A percentile compares a stretch with the other conserved stretches of the same genome.
Evolutionary conservation across 345 rosid species (phyloP).

Genomic region (Nephelium lappaceum): DNA sequence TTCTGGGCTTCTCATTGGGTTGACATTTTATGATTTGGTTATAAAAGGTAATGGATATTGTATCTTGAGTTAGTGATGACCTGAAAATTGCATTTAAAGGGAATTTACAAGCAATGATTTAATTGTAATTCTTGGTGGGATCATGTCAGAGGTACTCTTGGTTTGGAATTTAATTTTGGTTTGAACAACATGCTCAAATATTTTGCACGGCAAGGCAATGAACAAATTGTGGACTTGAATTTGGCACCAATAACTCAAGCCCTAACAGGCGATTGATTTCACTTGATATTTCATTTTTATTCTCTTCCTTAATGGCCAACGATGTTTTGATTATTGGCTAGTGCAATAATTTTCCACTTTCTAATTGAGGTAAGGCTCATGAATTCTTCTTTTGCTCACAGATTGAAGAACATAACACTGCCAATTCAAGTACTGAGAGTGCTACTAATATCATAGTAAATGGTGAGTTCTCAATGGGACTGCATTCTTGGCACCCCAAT

Average conservation of each 20-base stretch:
- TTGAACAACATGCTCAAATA: neutral
- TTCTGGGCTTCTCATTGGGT: too few species aligned
- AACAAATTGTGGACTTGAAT: neutral
- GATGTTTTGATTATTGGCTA: neutral
- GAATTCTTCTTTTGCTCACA: slow-evolving; percentile 26
- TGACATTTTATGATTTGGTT: neutral
- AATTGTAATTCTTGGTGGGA: neutral
- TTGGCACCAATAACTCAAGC: neutral
- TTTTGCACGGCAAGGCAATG: neutral
- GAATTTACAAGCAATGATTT: neutral
- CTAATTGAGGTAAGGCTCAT: neutral
- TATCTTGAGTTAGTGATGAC: neutral
- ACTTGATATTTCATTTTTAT: neutral
- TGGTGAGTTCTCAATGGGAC: slow-evolving; percentile 77
- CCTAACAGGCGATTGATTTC: neutral
- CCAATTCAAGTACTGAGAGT: slow-evolving; percentile 18
- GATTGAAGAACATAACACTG: slow-evolving; percentile 37
- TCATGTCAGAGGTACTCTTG: neutral
- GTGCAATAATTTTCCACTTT: neutral
- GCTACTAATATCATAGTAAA: slow-evolving; percentile 57
- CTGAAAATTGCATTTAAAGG: neutral
- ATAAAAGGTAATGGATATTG: neutral
- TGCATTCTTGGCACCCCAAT: slow-evolving; percentile 74
- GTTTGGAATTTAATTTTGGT: neutral
- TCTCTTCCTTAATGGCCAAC: neutral